phyloP scores from a whole-genome alignment of 805 yeast species.

The Monosporozyma servazzii region DNA sequence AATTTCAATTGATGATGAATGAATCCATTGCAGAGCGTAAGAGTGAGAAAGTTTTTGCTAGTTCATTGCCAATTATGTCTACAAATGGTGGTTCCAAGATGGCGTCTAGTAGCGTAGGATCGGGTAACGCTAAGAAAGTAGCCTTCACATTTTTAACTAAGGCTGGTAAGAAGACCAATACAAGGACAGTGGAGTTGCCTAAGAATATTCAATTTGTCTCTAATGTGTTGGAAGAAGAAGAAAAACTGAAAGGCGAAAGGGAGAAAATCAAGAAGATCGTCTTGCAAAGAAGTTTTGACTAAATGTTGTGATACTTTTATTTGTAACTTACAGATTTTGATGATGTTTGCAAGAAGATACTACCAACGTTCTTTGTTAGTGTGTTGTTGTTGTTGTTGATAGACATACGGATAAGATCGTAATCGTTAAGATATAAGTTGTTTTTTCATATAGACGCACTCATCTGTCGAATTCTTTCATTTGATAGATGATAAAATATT shows the following conservation, averaged over 20 bases:
- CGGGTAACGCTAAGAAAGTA: constrained; percentile 17
- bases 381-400: too few species aligned
- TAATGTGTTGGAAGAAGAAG: constrained; percentile 42
- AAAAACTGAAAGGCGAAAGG: constrained; percentile 42
- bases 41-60: constrained; percentile 21
- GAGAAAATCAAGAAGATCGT: constrained; percentile 51
- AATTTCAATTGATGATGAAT: constrained; percentile 43
- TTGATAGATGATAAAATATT: too few species aligned
- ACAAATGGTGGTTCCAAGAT: not conserved
- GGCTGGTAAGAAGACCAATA: constrained; percentile 39
- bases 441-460: too few species aligned
- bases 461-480: too few species aligned
- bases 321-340: too few species aligned
- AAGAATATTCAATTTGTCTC: constrained; percentile 45
- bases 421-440: too few species aligned
- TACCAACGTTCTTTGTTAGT: too few species aligned
- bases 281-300: constrained; percentile 31
- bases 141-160: constrained; percentile 50
- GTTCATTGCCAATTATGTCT: constrained; percentile 19
- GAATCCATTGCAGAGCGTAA: constrained; percentile 40
- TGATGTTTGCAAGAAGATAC: too few species aligned
- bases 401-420: too few species aligned
- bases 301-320: constrained; percentile 1
- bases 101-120: not conserved
- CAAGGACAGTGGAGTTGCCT: constrained; percentile 44